Evolutionary conservation across 2,329 filamentous ascomycete genomes (phyloP), one percentile per base, ranked within the genome.

Genomic region (Cephalotrichum gorgonifer): DNA sequence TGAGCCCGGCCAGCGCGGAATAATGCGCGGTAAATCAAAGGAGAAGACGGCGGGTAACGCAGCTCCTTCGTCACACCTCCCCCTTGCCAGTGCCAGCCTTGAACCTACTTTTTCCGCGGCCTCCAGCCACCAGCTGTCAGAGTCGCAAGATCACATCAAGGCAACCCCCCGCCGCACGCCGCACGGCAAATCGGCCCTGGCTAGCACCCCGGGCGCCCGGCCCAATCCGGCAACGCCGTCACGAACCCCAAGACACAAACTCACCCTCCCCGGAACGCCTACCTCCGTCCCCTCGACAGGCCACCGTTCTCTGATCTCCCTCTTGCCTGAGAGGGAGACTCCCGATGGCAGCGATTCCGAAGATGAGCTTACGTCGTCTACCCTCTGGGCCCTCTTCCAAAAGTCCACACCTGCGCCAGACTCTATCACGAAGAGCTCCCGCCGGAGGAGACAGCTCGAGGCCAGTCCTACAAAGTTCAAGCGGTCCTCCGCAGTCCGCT

Each of bases 161-260:
- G 11, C 17, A 9, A 39, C 35, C 12, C 35, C 35, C 15, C 35
- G 35, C 7, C 35, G 35, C 20, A 20, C 20, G 17, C 17, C 6
- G 6, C 35, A 4, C 11, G n/a, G 17, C 17, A 39, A 22, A 39
- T 20, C 17, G 22, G n/a, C 17, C 35, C 7, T 20, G 35, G 17
- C 6, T 6, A 11, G 17, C 12, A 4, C 17, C 22, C 12, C 35
- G 7, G 22, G n/a, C 17, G 6, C 7, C 15, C 35, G 22, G 17
- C 17, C 17, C 22, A 39, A 39, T 22, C 35, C n/a, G 22, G n/a
- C 35, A 42, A 47, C 22, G 22, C 15, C 45, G 14, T 42, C 44
- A 6, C 31, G 30, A 12, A 30, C 31, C 2, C 57, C 6, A 54
- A 58, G 44, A 54, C 55, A 4, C 54, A 58, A 20, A 54, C 55